Evolutionary conservation across 192 early-diverging fungal genomes (phyloP), one percentile per base, ranked within the genome.

Genomic region (Spizellomyces punctatus): DNA sequence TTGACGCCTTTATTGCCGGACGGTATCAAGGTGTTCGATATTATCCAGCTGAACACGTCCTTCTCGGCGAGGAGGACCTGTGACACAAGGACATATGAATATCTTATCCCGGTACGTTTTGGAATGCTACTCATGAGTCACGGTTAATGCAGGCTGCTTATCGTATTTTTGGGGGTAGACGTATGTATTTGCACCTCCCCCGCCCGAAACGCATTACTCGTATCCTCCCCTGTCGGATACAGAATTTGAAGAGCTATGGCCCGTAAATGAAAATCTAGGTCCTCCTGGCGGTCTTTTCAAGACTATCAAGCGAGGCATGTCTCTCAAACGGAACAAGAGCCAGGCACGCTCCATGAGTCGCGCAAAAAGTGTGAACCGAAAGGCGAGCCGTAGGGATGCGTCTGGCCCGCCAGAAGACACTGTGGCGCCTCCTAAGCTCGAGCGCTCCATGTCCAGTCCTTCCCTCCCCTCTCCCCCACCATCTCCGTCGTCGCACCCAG

Each of bases 31-130:
- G 74, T 83, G 19, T 67, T 50, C 45, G 70, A 69, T 8, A 68
- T 76, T 58, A 55, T 76, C n/a, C 8, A 64, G 27, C 58, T 73
- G 12, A 59, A 64, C 48, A 67, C 65, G 22, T 60, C 46, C 58
- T 85, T 85, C 57, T 85, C 83, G 3, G 83, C 83, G 45, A 56
- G 83, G 12, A 58, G 79, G 7, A 82, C 78, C 48, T 85, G 83
- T 67, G 83, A 85, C 43, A 75, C 80, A 21, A 46, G 83, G 14
- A 81, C 79, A 5, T 82, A 78, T 69, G 83, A 85, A 66, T 85
- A 80, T 59, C 46, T 85, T 58, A 66, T 85, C 61, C 83, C 83
- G 14, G 79, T 83, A 68, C 12, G 74, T 81, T 10, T 58, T 19
- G 16, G 41, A 43, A 9, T 17, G 44, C 8, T 48, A 5, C 64